Conservation (phyloP, 805 yeast genomes). For the Hanseniaspora occidentalis region DNA sequence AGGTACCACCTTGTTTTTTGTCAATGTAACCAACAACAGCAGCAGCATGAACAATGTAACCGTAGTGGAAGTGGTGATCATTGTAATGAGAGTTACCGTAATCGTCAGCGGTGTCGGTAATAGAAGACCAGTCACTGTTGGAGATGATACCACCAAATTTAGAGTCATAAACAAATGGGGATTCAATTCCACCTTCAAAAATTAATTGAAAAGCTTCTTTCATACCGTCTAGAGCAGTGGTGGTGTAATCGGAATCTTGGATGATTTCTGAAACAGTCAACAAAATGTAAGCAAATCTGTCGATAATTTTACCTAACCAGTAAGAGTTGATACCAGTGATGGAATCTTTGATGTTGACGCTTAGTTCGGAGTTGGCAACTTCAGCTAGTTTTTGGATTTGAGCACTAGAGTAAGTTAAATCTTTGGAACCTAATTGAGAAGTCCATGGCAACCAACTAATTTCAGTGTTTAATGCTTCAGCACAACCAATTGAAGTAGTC, state of each 20-base stretch:
- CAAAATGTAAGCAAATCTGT: conserved; percentile 45
- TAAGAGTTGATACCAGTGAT: conserved; percentile 33
- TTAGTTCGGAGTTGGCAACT: conserved; percentile 34
- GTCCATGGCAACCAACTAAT: conserved; percentile 36
- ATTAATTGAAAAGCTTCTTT: conserved; percentile 34
- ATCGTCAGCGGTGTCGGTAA: conserved; percentile 34
- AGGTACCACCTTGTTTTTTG: conserved; percentile 34
- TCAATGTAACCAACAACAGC: conserved; percentile 67
- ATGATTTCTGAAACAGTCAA: conserved; percentile 38
- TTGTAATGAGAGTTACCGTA: conserved; percentile 70
- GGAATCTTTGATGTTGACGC: conserved; percentile 32
- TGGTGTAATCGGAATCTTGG: conserved; percentile 29
- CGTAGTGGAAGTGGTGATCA: conserved; percentile 84
- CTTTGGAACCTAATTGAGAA: conserved; percentile 18
- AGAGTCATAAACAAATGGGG: conserved; percentile 44
- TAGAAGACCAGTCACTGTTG: conserved; percentile 26
- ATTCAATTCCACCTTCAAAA: conserved; percentile 30
- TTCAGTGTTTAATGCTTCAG: conserved; percentile 28
- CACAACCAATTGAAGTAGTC: conserved; percentile 27
- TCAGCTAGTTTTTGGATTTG: conserved; percentile 32
- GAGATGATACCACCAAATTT: conserved; percentile 46
- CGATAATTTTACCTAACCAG: conserved; percentile 40
- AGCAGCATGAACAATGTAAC: conserved; percentile 74
- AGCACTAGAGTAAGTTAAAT: conserved; percentile 29
- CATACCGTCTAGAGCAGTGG: conserved; percentile 24